Evolutionary conservation across 495 filamentous ascomycete genomes (phyloP).

Genomic region (Bryoglossum gracile): DNA sequence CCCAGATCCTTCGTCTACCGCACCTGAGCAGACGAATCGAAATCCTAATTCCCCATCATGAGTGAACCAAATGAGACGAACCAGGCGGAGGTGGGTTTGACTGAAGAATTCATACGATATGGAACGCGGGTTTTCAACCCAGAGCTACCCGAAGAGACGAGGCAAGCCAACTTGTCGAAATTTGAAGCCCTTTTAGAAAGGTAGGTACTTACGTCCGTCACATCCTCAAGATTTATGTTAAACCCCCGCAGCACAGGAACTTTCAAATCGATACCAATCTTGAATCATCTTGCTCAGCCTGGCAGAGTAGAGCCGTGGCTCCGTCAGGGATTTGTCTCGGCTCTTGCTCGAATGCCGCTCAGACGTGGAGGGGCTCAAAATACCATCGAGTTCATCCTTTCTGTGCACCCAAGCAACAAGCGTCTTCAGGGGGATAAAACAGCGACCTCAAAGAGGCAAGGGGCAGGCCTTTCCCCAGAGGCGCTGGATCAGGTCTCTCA

Average conservation of each 20-base stretch:
- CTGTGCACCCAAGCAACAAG: slow-evolving; percentile 43
- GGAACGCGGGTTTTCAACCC: slow-evolving; percentile 24
- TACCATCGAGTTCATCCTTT: slow-evolving; percentile 63
- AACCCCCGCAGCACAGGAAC: slow-evolving; percentile 35
- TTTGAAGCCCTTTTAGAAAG: slow-evolving; percentile 19
- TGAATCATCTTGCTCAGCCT: slow-evolving; percentile 41
- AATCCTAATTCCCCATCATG: too few species aligned
- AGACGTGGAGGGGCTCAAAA: slow-evolving; percentile 57
- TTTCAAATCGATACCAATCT: slow-evolving; percentile 34
- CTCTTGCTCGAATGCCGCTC: slow-evolving; percentile 57
- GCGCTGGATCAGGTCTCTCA: slow-evolving; percentile 59
- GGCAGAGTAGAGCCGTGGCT: slow-evolving; percentile 40
- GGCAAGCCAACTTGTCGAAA: slow-evolving; percentile 4
- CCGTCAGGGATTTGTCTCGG: slow-evolving; percentile 44
- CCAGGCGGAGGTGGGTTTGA: too few species aligned
- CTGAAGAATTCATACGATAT: slow-evolving; percentile 20
- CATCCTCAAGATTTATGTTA: neutral
- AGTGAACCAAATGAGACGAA: too few species aligned
- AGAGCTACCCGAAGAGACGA: slow-evolving; percentile 11
- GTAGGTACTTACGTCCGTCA: slow-evolving; percentile 8
- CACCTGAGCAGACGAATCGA: too few species aligned
- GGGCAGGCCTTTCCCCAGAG: slow-evolving; percentile 64
- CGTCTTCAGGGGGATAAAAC: neutral
- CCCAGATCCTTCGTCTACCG: too few species aligned
- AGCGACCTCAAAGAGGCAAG: slow-evolving; percentile 28